Evolutionary conservation across 1,139 yeast genomes (phyloP), one percentile per base, ranked within the genome.

Genomic region (Blastobotrys illinoisensis): DNA sequence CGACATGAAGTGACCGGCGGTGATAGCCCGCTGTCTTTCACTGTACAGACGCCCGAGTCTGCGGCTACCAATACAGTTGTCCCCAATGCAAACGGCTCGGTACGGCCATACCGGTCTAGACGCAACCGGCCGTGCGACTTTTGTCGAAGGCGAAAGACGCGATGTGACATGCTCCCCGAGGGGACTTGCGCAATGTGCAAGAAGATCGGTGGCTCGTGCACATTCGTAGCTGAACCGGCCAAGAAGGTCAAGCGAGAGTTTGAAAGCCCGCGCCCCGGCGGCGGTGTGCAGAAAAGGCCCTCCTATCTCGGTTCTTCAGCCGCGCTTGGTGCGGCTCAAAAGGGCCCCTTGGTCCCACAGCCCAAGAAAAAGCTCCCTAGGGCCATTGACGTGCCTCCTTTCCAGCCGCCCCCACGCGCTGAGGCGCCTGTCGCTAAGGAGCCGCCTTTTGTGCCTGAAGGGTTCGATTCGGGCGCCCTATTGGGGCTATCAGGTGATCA

Each of bases 401-500:
- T 63, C 46, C 60, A 58, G 40, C 63, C 59, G 47, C 64, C 64
- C 1, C 54, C 59, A 3, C 51, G 50, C 16, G 56, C 56, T 7
- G 60, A 55, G 48, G 54, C 54, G 13, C 48, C 52, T 46, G 46
- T 54, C 46, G 56, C 53, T 21, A 58, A 55, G 50, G 60, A 56
- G 32, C 66, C 64, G 5, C 62, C 67, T 6, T 49, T 64, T 36
- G 56, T 69, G 1, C 70, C 70, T 1, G 57, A 53, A 1, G 65
- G 61, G 2, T 67, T 60, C 48, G 65, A 63, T 24, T 56, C 63
- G 1, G 67, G 64, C 0, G 62, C 65, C 9, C 54, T 67, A 43
- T 55, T 70, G 44, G 74, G 74, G 9, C 58, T 66, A 9, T 64
- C 71, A 13, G 67, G 70, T 13, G 74, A 69, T 45, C 71, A 69